These are phyloP conservation scores for Endoconidiophora laricicola DNA, from an alignment of 2,329 filamentous ascomycete genomes.

Conservation along the genomic window DNA sequence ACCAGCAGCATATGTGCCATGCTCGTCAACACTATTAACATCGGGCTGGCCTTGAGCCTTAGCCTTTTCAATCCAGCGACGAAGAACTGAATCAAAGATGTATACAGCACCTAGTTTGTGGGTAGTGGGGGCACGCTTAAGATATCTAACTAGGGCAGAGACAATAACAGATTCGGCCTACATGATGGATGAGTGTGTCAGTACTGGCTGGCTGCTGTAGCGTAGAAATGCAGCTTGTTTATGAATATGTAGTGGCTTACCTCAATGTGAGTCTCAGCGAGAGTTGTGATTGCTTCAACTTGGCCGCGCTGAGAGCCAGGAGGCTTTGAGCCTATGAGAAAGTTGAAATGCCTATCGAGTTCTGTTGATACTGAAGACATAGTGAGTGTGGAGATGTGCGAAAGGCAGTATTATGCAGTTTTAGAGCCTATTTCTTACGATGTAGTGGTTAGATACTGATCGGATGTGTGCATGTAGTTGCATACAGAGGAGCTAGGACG, in stretches of 20 bases:
- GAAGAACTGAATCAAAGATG: constrained; percentile 99
- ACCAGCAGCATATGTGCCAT: constrained; percentile 87
- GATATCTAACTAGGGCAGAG: constrained; percentile 45
- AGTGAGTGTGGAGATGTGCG: constrained; percentile 15
- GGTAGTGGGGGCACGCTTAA: constrained; percentile 84
- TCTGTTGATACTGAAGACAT: constrained; percentile 82
- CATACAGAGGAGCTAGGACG: too few relatives aligned
- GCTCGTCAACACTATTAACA: constrained; percentile 55
- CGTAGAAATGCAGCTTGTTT: neutral
- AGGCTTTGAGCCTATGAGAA: constrained; percentile 78
- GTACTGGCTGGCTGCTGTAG: too few relatives aligned
- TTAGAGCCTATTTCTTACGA: neutral
- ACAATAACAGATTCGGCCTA: constrained; percentile 90
- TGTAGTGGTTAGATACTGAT: neutral
- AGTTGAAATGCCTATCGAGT: constrained; percentile 76
- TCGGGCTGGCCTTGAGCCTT: constrained; percentile 70
- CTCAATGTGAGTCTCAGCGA: constrained; percentile 83
- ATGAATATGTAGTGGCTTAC: constrained; percentile 29
- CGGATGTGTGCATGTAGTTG: neutral
- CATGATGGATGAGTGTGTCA: constrained; percentile 12
- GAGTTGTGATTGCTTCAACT: constrained; percentile 69
- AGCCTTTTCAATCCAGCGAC: constrained; percentile 95
- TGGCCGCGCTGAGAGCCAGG: constrained; percentile 89
- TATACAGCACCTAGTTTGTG: constrained; percentile 99
- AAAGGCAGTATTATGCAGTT: neutral